A percentile compares a stretch with the other conserved stretches of the same genome.
Evolutionary conservation across 345 rosid genomes (phyloP).

Genomic region (Hibiscus trionum): DNA sequence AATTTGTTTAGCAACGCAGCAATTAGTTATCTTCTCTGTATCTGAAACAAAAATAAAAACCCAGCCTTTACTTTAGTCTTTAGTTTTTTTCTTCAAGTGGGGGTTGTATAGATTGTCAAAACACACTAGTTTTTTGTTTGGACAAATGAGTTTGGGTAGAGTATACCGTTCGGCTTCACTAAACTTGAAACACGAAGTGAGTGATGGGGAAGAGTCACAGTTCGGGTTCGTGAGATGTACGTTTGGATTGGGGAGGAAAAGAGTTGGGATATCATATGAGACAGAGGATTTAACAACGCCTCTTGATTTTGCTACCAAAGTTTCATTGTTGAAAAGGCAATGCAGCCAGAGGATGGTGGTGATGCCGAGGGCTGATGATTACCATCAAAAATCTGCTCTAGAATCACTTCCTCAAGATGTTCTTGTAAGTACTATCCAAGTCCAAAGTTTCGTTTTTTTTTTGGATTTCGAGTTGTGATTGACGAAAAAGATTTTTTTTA

Average conservation of each 20-base stretch:
- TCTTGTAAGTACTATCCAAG: conserved; percentile 35
- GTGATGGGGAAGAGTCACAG: conserved; percentile 20
- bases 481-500: neutral
- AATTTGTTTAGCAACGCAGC: neutral
- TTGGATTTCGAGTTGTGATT: neutral
- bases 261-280: conserved; percentile 42
- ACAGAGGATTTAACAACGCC: conserved; percentile 4
- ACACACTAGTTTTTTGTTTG: neutral
- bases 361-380: neutral
- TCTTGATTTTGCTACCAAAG: neutral
- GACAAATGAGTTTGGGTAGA: conserved; percentile 40
- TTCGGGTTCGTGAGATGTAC: conserved; percentile 43
- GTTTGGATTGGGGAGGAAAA: conserved; percentile 62
- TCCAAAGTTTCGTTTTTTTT: neutral
- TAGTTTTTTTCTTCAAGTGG: neutral
- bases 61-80: neutral
- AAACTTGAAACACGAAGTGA: conserved; percentile 18
- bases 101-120: neutral
- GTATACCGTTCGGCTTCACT: conserved; percentile 22
- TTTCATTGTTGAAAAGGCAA: conserved; percentile 50
- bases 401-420: conserved; percentile 75
- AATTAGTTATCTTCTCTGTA: conserved; percentile 6
- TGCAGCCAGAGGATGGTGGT: conserved; percentile 24
- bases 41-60: neutral
- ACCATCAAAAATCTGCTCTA: conserved; percentile 32